Conservation (phyloP, 2,329 filamentous ascomycete species). For the Drechslerella dactyloides region DNA sequence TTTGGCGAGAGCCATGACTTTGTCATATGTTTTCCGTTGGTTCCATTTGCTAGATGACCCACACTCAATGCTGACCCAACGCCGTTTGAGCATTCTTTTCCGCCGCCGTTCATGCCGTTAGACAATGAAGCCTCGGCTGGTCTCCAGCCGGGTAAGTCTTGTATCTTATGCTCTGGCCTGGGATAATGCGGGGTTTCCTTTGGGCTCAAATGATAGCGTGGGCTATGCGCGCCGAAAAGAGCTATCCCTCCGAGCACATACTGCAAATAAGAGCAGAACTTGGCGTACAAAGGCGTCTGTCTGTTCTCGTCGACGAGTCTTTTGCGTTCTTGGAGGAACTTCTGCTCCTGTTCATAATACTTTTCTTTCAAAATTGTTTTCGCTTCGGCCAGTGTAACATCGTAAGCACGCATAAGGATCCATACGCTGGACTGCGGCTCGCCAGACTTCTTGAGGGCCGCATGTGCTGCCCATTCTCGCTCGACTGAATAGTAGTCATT, state of each 20-base stretch:
- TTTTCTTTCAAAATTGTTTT: background rate
- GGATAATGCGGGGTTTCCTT: conserved; percentile 1
- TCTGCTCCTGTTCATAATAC: background rate
- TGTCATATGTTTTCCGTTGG: background rate
- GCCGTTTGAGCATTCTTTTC: background rate
- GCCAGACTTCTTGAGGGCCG: background rate
- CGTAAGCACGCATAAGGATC: background rate
- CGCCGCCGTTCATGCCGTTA: background rate
- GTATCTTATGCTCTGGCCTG: background rate
- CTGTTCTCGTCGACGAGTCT: background rate
- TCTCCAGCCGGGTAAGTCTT: background rate
- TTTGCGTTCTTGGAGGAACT: background rate
- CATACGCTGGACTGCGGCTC: background rate
- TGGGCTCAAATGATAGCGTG: background rate
- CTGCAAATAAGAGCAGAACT: background rate
- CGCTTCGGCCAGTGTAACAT: background rate
- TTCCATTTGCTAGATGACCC: background rate
- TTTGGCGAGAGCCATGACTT: background rate
- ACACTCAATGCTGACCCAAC: background rate
- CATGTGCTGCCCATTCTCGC: conserved; percentile 3
- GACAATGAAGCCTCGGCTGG: too few species aligned
- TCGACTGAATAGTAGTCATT: background rate
- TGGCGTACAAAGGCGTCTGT: background rate
- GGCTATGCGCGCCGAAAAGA: background rate
- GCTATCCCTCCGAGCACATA: background rate